Conservation (phyloP, 2,329 filamentous ascomycete species). For the Neocucurbitaria cava region DNA sequence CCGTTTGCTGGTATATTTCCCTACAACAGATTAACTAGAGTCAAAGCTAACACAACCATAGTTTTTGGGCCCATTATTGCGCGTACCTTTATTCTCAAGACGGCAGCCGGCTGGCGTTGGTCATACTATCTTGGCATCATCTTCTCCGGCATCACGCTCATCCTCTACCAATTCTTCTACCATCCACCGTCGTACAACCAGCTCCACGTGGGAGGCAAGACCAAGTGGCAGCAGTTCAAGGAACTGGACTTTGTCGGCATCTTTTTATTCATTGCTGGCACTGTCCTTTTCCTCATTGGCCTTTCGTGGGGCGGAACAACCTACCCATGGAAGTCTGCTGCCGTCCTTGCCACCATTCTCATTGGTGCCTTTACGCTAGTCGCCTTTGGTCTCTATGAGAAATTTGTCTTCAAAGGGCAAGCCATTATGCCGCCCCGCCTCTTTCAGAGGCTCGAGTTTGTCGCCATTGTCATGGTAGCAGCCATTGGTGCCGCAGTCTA, state of each 20-base stretch:
- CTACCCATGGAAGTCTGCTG: conserved; percentile 12
- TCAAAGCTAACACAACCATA: neutral
- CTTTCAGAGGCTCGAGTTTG: conserved; percentile 38
- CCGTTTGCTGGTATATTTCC: conserved; percentile 10
- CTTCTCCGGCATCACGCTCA: conserved; percentile 48
- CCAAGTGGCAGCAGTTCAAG: conserved; percentile 27
- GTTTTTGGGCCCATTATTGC: conserved; percentile 57
- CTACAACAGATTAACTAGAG: neutral
- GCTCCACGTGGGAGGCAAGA: conserved; percentile 37
- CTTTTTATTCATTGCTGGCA: conserved; percentile 52
- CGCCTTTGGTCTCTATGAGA: conserved; percentile 24
- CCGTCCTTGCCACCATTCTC: conserved; percentile 15
- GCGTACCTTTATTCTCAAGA: conserved; percentile 52
- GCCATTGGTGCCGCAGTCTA: conserved; percentile 36
- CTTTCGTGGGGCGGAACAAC: conserved; percentile 51
- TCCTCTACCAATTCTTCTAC: conserved; percentile 56
- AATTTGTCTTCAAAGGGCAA: conserved; percentile 26
- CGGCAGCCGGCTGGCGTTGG: conserved; percentile 47
- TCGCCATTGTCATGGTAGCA: conserved; percentile 31
- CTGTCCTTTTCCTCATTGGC: conserved; percentile 53
- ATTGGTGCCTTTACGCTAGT: conserved; percentile 23
- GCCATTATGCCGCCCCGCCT: conserved; percentile 32
- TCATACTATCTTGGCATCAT: conserved; percentile 59
- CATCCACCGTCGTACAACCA: conserved; percentile 53
- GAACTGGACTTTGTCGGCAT: conserved; percentile 54